A percentile compares a stretch with the other conserved stretches of the same genome.
These are phyloP conservation scores for Pseudocohnilembus persalinus DNA, from an alignment of 169 alveolate species.

Conservation along the genomic window DNA sequence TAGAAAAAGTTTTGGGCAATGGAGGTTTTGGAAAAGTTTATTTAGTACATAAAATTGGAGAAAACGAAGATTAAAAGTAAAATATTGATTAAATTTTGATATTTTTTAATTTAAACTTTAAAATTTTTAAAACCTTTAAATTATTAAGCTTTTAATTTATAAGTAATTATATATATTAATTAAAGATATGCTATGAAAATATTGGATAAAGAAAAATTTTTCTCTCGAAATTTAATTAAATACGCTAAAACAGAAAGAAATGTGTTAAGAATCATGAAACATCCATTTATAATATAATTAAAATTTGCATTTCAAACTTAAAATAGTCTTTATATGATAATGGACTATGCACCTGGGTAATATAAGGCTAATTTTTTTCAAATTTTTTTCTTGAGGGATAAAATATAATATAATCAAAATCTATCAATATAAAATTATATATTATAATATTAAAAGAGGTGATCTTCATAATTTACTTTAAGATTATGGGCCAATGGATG, in stretches of 20 bases:
- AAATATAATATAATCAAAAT: not conserved
- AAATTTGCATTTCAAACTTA: not conserved
- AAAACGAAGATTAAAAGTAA: constrained; percentile 3
- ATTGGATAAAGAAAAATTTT: constrained; percentile 35
- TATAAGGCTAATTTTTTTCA: too few relatives aligned
- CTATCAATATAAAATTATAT: not conserved
- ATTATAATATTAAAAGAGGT: constrained; percentile 45
- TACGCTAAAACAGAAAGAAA: constrained; percentile 2
- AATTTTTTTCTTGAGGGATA: too few relatives aligned
- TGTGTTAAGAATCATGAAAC: not conserved
- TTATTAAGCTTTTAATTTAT: too few relatives aligned
- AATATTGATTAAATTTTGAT: not conserved
- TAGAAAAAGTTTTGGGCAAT: constrained; percentile 61
- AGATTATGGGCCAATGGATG: constrained; percentile 64
- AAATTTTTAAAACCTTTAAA: not conserved
- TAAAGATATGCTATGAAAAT: constrained; percentile 65
- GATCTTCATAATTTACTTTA: constrained; percentile 64
- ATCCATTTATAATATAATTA: constrained; percentile 3
- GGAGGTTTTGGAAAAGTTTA: constrained; percentile 79
- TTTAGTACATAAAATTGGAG: constrained; percentile 56
- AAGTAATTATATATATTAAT: too few relatives aligned
- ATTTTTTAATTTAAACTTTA: not conserved
- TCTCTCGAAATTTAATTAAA: not conserved
- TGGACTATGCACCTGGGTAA: constrained; percentile 31
- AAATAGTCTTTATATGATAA: not conserved